Base-by-base conservation (phyloP, 768 basidiomycete species). In the Boletus vermiculosoides region DNA sequence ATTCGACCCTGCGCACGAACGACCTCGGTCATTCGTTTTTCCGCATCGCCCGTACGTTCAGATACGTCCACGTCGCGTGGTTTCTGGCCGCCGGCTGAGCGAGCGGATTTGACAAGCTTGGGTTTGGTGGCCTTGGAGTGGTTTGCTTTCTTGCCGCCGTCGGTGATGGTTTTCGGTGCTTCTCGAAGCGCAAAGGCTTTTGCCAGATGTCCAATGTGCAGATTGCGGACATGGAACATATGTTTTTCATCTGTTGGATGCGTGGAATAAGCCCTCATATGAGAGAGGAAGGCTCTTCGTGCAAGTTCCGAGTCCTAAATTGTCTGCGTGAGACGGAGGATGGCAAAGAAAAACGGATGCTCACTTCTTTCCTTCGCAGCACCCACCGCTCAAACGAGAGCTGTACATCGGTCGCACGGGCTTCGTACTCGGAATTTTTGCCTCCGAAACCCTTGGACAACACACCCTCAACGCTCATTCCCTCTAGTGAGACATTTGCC, bases 381-480 rank as follows among this genome's bases (percentile, higher is more conserved):
- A 96, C 93, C 96, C 97, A 98, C 47, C 91, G 81, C 73, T 99
- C 97, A 62, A 98, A 93, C 4, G 92, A 83, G 54, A 98, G 80
- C 72, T 99, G 97, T 11, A 95, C 95, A 50, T 98, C 91, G 12
- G 96, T 99, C 37, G 97, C 97, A 31, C 96, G 82, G 41, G 80
- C 80, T 74, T 98, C 94, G 63, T 85, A 93, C 66, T 94, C 94
- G 31, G 72, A 76, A 0, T 83, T 85, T 47, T 83, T 84, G 8
- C 94, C 94, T 5, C 95, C 94, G 69, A 96, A 96, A 0, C 97
- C 97, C 52, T 79, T 80, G 63, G 77, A 76, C 36, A 99, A 73
- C 5, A 98, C 78, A 45, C 74, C 80, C 47, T 96, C 90, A 20
- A 90, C 81, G 2, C 81, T 74, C 5, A 86, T 80, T 30, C 83